Evolutionary conservation across 768 basidiomycete genomes (phyloP), one percentile per base, ranked within the genome.

Genomic region (Chiua virens): DNA sequence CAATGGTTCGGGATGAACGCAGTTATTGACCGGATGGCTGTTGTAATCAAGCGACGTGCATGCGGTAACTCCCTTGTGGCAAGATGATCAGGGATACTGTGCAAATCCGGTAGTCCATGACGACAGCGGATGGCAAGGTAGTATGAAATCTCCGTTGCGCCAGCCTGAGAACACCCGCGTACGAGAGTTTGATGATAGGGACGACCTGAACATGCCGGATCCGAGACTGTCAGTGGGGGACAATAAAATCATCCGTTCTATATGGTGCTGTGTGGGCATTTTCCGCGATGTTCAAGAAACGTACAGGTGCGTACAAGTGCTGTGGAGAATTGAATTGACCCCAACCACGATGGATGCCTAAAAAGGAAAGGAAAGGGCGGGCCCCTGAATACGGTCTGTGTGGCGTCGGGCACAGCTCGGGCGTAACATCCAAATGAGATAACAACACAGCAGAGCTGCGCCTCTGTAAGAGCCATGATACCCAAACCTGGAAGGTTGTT

Each of bases 381-480:
- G 5, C 30, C 27, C 30, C 30, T 30, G 30, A 22, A 28, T 23
- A 23, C 7, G 15, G 17, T 32, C 18, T n/a, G 6, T 4, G 50
- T 46, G 45, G 47, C 59, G 46, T 41, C 30, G 38, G 25, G 25
- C 56, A 61, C 52, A 45, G 62, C 55, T 50, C 27, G 14, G 6
- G 15, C 52, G 50, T 56, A 49, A 49, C 48, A 45, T 20, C 28
- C 22, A 17, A 37, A 37, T 18, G 22, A 45, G 42, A 36, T 32
- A 32, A 45, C 10, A 15, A 48, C 54, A 62, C 54, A 62, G 55
- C 45, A 57, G 27, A 23, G 45, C 60, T 45, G 60, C 32, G 51
- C 48, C 50, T 47, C 36, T 27, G n/a, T 28, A 40, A 28, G n/a
- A 9, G 15, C 20, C 32, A 28, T 15, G 36, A 34, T 7, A 14